Evolutionary conservation across 2,329 filamentous ascomycete species (phyloP).

Genomic region (Calonectria hawksworthii): DNA sequence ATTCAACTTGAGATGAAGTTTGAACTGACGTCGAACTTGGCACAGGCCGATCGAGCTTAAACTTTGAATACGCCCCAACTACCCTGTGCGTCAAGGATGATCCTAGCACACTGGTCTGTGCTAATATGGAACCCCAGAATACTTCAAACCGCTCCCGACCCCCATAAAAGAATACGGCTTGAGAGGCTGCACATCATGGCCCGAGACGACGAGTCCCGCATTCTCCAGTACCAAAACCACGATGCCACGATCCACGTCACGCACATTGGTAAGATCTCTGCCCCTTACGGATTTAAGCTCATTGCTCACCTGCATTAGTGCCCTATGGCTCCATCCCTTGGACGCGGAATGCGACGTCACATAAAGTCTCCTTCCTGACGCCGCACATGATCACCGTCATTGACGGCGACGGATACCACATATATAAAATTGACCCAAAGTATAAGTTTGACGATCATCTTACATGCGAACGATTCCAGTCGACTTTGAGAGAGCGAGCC

Average conservation of each 20-base stretch:
- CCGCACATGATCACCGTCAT: conserved; percentile 5
- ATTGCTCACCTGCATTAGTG: not conserved
- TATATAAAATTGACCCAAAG: conserved; percentile 13
- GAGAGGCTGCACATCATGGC: conserved; percentile 29
- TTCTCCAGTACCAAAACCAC: conserved; percentile 25
- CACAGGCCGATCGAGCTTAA: not conserved
- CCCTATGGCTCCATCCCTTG: not conserved
- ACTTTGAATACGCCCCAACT: conserved; percentile 1
- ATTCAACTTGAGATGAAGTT: not conserved
- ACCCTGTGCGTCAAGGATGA: not conserved
- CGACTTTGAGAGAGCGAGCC: not conserved
- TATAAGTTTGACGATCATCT: not conserved
- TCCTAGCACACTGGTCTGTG: not conserved
- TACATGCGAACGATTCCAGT: not conserved
- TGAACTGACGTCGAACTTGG: not conserved
- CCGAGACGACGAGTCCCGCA: conserved; percentile 26
- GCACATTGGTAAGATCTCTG: not conserved
- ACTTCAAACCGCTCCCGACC: not conserved
- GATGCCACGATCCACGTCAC: conserved; percentile 23
- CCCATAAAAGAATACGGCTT: not conserved
- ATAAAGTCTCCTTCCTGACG: conserved; percentile 11
- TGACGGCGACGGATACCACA: conserved; percentile 9
- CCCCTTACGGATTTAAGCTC: not conserved
- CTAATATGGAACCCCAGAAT: not conserved
- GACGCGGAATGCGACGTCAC: not conserved